A percentile compares a stretch with the other conserved stretches of the same genome.
These are phyloP conservation scores for Rhypophila decipiens DNA, from an alignment of 495 filamentous ascomycete species.

Conservation along the genomic window DNA sequence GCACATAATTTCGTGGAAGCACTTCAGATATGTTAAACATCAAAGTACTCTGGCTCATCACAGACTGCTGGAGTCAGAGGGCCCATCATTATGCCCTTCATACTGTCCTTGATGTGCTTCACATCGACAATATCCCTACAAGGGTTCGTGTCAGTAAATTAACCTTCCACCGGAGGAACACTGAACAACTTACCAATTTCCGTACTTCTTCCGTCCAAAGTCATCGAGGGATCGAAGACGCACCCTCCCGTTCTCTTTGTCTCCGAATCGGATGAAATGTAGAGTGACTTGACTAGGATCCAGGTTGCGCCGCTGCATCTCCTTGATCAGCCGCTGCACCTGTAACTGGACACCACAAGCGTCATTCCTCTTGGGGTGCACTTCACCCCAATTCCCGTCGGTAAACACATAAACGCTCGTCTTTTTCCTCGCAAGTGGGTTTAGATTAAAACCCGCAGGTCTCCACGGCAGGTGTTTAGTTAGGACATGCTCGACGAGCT, in stretches of 20 bases:
- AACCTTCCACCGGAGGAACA: not conserved
- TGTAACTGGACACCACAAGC: slow-evolving; percentile 11
- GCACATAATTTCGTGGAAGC: not conserved
- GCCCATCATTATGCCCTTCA: slow-evolving; percentile 1
- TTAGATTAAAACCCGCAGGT: slow-evolving; percentile 14
- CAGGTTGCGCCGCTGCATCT: slow-evolving; percentile 12
- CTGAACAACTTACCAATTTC: slow-evolving; percentile 2
- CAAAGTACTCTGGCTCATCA: not conserved
- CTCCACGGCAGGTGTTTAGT: slow-evolving; percentile 8
- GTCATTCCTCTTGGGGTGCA: not conserved
- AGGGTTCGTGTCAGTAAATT: not conserved
- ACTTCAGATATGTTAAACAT: too few relatives aligned
- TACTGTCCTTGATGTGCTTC: slow-evolving; percentile 3
- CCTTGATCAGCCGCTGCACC: slow-evolving; percentile 19
- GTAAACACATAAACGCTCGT: slow-evolving; percentile 36
- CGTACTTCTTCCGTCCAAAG: slow-evolving; percentile 9
- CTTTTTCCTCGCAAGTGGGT: slow-evolving; percentile 8
- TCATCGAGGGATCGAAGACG: slow-evolving; percentile 27
- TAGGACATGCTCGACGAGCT: slow-evolving; percentile 14
- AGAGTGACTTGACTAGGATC: slow-evolving; percentile 24
- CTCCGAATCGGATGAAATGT: slow-evolving; percentile 38
- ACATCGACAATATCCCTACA: slow-evolving; percentile 10
- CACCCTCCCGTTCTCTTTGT: slow-evolving; percentile 18
- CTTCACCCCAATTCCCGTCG: slow-evolving; percentile 31
- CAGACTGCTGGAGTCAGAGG: not conserved